A percentile compares a stretch with the other conserved stretches of the same genome.
Conservation (phyloP, 1,284 basidiomycete genomes). For the Lentinula novae-zelandiae region DNA sequence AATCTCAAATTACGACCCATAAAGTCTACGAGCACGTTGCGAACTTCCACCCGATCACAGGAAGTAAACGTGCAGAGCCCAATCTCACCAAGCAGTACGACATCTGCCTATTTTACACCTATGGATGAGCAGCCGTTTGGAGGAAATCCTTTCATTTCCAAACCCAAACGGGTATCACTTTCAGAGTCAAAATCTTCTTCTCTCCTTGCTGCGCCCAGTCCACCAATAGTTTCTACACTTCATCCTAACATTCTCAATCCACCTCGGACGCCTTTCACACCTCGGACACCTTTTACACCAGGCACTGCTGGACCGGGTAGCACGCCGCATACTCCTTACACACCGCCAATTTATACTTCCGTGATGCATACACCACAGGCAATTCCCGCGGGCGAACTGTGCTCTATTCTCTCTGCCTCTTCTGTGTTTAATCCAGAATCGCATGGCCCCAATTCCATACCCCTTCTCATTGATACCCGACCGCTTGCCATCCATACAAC, state of each 20-base stretch:
- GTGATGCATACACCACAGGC: background rate
- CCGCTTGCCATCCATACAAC: slow-evolving; percentile 61
- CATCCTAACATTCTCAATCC: background rate
- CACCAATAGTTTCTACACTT: background rate
- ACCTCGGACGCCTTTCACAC: slow-evolving; percentile 2
- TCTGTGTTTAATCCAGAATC: slow-evolving; percentile 19
- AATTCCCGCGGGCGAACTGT: background rate
- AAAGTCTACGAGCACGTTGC: slow-evolving; percentile 46
- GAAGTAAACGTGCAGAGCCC: slow-evolving; percentile 19
- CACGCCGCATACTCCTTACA: slow-evolving; percentile 1
- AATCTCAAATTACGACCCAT: slow-evolving; percentile 76
- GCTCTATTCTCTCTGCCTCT: background rate
- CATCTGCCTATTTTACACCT: slow-evolving; percentile 57
- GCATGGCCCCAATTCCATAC: slow-evolving; percentile 40
- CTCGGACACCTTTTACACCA: slow-evolving; percentile 2
- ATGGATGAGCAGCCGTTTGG: slow-evolving; percentile 4
- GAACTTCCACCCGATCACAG: slow-evolving; percentile 31
- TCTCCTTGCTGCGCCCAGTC: background rate
- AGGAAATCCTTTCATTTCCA: background rate
- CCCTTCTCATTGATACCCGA: slow-evolving; percentile 78
- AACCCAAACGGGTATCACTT: background rate
- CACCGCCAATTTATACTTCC: background rate
- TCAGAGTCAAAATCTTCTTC: background rate
- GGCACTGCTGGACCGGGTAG: background rate
- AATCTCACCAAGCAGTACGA: slow-evolving; percentile 45